phyloP scores from a whole-genome alignment of 192 early-diverging fungal species.

The Umbelopsis vinacea region DNA sequence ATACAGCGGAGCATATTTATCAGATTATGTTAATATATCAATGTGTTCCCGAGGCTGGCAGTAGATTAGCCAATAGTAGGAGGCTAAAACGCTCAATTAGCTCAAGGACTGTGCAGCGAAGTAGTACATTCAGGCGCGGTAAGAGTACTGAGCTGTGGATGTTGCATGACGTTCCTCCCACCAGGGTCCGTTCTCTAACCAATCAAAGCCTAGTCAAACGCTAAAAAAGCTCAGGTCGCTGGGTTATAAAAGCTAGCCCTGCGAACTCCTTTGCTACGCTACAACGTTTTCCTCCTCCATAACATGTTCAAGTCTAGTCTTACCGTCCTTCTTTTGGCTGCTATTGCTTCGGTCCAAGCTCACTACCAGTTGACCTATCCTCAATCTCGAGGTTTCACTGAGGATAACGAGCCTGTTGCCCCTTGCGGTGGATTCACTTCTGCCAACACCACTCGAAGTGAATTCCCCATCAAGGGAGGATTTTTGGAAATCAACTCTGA shows the following conservation, averaged over 20 bases:
- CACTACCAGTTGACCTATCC: conserved; percentile 57
- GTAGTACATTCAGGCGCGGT: not conserved
- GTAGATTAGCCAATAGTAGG: not conserved
- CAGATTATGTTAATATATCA: not conserved
- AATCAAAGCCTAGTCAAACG: not conserved
- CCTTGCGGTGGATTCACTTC: conserved; percentile 57
- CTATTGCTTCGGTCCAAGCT: conserved; percentile 41
- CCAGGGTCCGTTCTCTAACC: not conserved
- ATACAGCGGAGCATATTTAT: not conserved
- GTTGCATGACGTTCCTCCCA: not conserved
- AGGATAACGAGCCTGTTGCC: conserved; percentile 44
- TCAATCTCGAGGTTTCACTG: conserved; percentile 46
- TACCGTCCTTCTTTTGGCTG: conserved; percentile 30
- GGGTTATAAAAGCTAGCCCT: not conserved
- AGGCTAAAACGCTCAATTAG: not conserved
- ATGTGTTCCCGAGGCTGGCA: not conserved
- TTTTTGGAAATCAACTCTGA: conserved; percentile 48
- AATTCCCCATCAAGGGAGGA: conserved; percentile 51
- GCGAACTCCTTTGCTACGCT: not conserved
- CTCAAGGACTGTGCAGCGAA: not conserved
- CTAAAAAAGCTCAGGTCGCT: not conserved
- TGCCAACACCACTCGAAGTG: conserved; percentile 34
- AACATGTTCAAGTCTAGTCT: conserved; percentile 19
- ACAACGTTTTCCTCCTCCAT: not conserved
- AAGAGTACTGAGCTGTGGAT: not conserved